phyloP scores from a whole-genome alignment of 345 rosid species.

The Lagerstroemia speciosa region DNA sequence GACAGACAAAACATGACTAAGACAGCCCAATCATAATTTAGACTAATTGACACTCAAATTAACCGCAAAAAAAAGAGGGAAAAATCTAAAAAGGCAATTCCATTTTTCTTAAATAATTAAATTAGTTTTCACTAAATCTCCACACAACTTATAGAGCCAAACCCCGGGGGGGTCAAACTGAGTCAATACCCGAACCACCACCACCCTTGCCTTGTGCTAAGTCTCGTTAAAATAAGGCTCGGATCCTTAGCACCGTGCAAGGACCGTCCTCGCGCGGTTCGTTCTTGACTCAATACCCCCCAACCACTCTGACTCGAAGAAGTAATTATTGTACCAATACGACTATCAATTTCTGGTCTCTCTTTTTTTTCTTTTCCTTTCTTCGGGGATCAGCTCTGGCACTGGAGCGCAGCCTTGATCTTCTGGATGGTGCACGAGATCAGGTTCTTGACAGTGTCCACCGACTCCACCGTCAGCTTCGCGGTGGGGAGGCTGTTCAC shows the following conservation, averaged over 20 bases:
- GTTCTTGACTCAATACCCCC: conserved; percentile 99
- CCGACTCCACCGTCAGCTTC: conserved; percentile 90
- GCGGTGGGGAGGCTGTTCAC: conserved; percentile 93
- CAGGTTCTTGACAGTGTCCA: conserved; percentile 88
- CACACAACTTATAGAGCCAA: too few species aligned
- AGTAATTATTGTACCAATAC: background rate
- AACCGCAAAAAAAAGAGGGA: too few species aligned
- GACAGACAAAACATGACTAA: too few species aligned
- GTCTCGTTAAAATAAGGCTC: background rate
- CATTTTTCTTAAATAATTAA: too few species aligned
- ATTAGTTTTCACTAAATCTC: background rate
- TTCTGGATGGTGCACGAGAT: conserved; percentile 90
- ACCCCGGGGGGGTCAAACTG: conserved; percentile 39
- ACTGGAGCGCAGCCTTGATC: conserved; percentile 79
- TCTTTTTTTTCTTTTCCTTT: background rate
- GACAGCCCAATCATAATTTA: too few species aligned
- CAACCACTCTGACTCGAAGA: background rate
- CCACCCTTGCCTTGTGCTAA: conserved; percentile 58
- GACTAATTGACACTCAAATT: too few species aligned
- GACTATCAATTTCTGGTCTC: too few species aligned
- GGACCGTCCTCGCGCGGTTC: conserved; percentile 87
- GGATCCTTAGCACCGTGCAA: conserved; percentile 32
- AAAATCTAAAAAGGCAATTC: too few species aligned
- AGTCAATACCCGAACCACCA: conserved; percentile 99
- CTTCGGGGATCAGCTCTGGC: conserved; percentile 34